phyloP scores from a whole-genome alignment of 495 filamentous ascomycete species.

The Aspergillus baeticus region DNA sequence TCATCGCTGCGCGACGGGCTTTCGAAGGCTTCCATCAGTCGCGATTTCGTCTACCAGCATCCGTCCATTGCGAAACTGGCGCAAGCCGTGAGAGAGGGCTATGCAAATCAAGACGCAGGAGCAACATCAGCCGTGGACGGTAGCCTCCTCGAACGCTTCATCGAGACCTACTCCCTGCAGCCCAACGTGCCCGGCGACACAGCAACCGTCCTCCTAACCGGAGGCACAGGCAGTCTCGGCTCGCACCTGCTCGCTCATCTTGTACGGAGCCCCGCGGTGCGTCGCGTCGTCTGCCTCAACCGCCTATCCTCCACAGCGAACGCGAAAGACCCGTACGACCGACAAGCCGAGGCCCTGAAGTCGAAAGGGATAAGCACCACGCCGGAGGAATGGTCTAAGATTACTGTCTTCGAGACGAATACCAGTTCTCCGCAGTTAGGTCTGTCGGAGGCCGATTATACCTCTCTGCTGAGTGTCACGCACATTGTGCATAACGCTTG shows the following conservation, averaged over 20 bases:
- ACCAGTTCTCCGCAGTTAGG: constrained; percentile 44
- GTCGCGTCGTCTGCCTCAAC: constrained; percentile 46
- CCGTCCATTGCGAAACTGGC: too few relatives aligned
- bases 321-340: background rate
- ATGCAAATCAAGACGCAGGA: too few relatives aligned
- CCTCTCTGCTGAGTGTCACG: constrained; percentile 38
- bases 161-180: too few relatives aligned
- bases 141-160: too few relatives aligned
- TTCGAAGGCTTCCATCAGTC: too few relatives aligned
- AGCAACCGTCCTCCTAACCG: constrained; percentile 44
- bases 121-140: too few relatives aligned
- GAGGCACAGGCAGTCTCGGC: constrained; percentile 50
- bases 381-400: constrained; percentile 25
- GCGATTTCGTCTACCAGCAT: too few relatives aligned
- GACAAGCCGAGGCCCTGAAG: constrained; percentile 36
- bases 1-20: too few relatives aligned
- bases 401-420: constrained; percentile 32
- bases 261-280: constrained; percentile 30
- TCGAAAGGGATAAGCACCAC: constrained; percentile 35
- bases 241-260: constrained; percentile 41
- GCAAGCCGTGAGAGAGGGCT: too few relatives aligned
- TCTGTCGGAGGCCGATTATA: constrained; percentile 35
- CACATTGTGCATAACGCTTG: constrained; percentile 58
- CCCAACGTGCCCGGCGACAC: background rate
- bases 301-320: constrained; percentile 1